Conservation (phyloP, 2,329 filamentous ascomycete species). For the Verticillium nonalfalfae region DNA sequence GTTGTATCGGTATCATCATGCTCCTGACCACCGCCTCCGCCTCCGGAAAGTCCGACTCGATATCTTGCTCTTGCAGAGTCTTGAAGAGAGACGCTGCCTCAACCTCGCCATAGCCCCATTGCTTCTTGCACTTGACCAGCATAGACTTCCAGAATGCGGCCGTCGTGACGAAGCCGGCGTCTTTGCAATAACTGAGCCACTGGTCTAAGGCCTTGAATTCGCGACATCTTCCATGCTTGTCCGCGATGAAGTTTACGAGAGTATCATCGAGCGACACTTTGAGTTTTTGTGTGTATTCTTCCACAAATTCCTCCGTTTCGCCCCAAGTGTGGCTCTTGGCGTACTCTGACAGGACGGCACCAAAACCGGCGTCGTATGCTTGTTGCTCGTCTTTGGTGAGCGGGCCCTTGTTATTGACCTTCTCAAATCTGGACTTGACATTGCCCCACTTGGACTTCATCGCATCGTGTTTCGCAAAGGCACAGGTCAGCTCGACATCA, state of each 20-base stretch:
- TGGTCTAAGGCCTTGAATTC: conserved; percentile 28
- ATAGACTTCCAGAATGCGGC: conserved; percentile 31
- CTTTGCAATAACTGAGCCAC: conserved; percentile 33
- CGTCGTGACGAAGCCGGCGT: conserved; percentile 26
- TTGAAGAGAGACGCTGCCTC: conserved; percentile 26
- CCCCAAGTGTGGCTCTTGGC: conserved; percentile 27
- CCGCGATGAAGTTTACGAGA: conserved; percentile 34
- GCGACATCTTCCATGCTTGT: conserved; percentile 31
- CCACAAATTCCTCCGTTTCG: conserved; percentile 33
- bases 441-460: conserved; percentile 32
- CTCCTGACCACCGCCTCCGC: conserved; percentile 6
- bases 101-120: conserved; percentile 29
- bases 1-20: neutral
- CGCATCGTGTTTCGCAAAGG: conserved; percentile 28
- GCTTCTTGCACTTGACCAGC: conserved; percentile 26
- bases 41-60: conserved; percentile 5
- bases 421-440: conserved; percentile 25
- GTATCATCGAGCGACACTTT: conserved; percentile 25
- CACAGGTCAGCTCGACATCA: conserved; percentile 19
- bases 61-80: conserved; percentile 22
- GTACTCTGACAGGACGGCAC: conserved; percentile 31
- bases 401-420: conserved; percentile 15
- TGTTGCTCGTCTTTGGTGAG: conserved; percentile 3
- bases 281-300: conserved; percentile 25
- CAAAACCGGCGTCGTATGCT: conserved; percentile 24